These are phyloP conservation scores for Fusarium duplospermum DNA, from an alignment of 2,329 filamentous ascomycete genomes.

Conservation along the genomic window DNA sequence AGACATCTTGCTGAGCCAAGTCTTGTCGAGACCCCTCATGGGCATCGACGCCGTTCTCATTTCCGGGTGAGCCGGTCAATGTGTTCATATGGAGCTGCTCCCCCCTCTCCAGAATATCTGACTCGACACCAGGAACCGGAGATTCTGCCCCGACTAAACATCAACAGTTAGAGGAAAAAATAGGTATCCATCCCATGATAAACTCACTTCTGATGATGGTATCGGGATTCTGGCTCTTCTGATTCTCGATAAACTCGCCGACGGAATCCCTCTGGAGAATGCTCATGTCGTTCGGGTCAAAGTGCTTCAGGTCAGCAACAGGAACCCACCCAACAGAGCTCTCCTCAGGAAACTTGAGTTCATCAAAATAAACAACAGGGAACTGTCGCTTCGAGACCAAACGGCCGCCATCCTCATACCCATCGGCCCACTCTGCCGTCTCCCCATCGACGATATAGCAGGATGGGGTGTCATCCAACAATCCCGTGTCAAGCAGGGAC, in stretches of 20 bases:
- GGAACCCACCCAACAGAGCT: conserved; percentile 11
- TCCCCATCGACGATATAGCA: conserved; percentile 2
- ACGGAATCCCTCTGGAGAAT: background rate
- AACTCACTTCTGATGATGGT: background rate
- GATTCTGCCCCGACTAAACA: background rate
- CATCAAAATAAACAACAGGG: conserved; percentile 20
- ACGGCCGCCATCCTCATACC: background rate
- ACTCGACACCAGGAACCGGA: background rate
- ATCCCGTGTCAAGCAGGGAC: background rate
- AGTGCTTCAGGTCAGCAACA: background rate
- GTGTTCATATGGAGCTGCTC: background rate
- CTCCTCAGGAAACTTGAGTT: background rate
- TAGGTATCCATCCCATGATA: background rate
- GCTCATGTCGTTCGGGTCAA: background rate
- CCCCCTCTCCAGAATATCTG: background rate
- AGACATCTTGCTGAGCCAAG: background rate
- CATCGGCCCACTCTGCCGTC: background rate
- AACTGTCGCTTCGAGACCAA: background rate
- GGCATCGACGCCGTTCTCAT: background rate
- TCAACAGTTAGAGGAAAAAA: background rate
- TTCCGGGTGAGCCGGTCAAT: background rate
- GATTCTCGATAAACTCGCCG: background rate
- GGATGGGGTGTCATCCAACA: background rate
- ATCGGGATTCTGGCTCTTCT: background rate
- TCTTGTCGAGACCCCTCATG: background rate